Evolutionary conservation across 306 rosid species (phyloP).

Genomic region (Dryas drummondii): DNA sequence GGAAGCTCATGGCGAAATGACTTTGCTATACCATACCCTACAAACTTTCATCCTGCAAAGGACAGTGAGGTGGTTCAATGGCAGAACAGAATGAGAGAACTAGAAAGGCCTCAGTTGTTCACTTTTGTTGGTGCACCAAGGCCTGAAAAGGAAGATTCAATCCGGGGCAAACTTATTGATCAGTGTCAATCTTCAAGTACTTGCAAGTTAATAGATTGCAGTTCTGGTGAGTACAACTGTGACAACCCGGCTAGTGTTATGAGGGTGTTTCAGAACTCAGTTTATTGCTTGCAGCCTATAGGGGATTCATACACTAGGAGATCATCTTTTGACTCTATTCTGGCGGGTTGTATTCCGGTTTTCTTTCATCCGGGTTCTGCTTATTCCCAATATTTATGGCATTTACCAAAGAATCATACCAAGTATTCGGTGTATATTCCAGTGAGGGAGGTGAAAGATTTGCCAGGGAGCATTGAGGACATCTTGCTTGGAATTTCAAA

Average conservation of each 20-base stretch:
- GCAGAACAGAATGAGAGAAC: constrained; percentile 50
- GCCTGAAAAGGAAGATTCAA: constrained; percentile 52
- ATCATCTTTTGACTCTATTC: constrained; percentile 76
- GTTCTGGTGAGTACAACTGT: constrained; percentile 52
- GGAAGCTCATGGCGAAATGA: constrained; percentile 88
- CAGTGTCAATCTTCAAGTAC: constrained; percentile 50
- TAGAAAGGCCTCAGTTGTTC: constrained; percentile 48
- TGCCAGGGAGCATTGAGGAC: constrained; percentile 52
- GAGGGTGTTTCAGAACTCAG: constrained; percentile 55
- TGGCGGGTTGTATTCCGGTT: constrained; percentile 89
- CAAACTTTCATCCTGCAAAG: constrained; percentile 63
- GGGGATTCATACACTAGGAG: constrained; percentile 92
- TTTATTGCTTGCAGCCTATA: constrained; percentile 79
- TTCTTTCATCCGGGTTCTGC: constrained; percentile 90
- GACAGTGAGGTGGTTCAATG: constrained; percentile 40
- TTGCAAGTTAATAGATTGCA: constrained; percentile 67
- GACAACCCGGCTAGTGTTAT: constrained; percentile 57
- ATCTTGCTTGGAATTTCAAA: constrained; percentile 51
- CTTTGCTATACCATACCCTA: constrained; percentile 81
- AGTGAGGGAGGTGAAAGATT: constrained; percentile 50
- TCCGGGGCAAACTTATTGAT: constrained; percentile 62
- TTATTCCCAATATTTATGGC: constrained; percentile 80
- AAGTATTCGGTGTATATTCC: constrained; percentile 72
- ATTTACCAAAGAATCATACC: constrained; percentile 57
- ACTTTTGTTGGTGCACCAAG: constrained; percentile 82